Evolutionary conservation across 163 green algal genomes (phyloP), one percentile per base, ranked within the genome.

Genomic region (Scenedesmus sp.): DNA sequence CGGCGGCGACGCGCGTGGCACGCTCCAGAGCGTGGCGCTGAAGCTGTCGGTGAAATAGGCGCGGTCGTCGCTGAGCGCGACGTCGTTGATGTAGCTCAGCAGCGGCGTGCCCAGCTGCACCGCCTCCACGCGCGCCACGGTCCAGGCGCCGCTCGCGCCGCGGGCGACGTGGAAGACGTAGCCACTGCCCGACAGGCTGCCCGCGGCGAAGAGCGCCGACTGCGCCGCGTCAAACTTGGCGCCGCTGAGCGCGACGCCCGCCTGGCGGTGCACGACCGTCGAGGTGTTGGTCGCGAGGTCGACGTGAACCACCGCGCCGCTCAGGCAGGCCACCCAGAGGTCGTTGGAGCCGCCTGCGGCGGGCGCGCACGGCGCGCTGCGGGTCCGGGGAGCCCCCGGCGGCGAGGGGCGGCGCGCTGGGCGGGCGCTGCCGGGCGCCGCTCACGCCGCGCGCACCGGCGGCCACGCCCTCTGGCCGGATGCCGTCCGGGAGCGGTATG

Each of bases 21-120:
- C 53, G 11, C 45, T 64, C 17, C 54, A 80, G 31, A 80, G 48
- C 5, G 28, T 48, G 4, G 72, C 22, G 4, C 39, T 22, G 45
- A 80, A 71, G 28, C 28, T 56, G 48, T 80, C 72, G 2, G 58
- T 72, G 47, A 80, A 80, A 60, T 71, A 63, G 0, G 65, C 72
- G 0, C 28, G n/a, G 34, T 80, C 72, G 17, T 31, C 11, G 22
- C 42, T 72, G 44, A 80, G 39, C 10, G 60, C 58, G 3, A 71
- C 58, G 48, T 80, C 72, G 24, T 80, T 80, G 29, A 80, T 71
- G 72, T 80, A 80, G 9, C 45, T 36, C 11, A 51, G 13, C 36
- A 63, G 45, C n/a, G 24, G 36, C 1, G 33, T 20, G 7, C 29
- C 22, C 17, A 80, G 72, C 47, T 80, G 31, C 24, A 80, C 60